Evolutionary conservation across 306 rosid genomes (phyloP).

Genomic region (Begonia masoniana): DNA sequence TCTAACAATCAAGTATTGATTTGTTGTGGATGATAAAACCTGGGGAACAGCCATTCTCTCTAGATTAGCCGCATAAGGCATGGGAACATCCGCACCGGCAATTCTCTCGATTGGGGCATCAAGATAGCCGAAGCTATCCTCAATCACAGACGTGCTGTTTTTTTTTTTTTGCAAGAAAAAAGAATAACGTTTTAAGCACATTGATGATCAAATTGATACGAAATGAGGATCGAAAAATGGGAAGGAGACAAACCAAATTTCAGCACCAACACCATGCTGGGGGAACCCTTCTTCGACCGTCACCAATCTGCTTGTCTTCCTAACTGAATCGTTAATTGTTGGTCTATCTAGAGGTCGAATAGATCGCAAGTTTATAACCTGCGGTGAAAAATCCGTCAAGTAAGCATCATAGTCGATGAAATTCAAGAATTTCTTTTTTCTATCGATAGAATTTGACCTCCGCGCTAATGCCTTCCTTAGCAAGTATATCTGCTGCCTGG

Average conservation of each 20-base stretch:
- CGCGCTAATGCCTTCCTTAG: slow-evolving; percentile 88
- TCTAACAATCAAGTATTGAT: too few relatives aligned
- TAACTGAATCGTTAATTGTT: slow-evolving; percentile 80
- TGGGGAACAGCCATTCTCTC: slow-evolving; percentile 98
- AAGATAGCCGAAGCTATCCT: slow-evolving; percentile 93
- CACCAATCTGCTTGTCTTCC: slow-evolving; percentile 85
- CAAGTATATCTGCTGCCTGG: slow-evolving; percentile 88
- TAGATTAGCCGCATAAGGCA: slow-evolving; percentile 94
- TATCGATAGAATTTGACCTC: slow-evolving; percentile 45
- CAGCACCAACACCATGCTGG: slow-evolving; percentile 99
- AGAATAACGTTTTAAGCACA: slow-evolving; percentile 8
- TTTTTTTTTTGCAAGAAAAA: slow-evolving; percentile 1
- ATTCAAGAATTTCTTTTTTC: neutral
- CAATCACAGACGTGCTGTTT: slow-evolving; percentile 74
- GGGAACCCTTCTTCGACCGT: slow-evolving; percentile 99
- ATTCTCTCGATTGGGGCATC: slow-evolving; percentile 97
- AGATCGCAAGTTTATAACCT: slow-evolving; percentile 87
- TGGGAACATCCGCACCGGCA: slow-evolving; percentile 96
- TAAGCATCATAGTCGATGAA: neutral
- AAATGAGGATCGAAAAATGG: too few relatives aligned
- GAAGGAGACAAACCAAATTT: slow-evolving; percentile 54
- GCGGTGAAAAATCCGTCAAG: neutral
- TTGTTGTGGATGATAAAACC: slow-evolving; percentile 17
- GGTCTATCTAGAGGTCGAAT: slow-evolving; percentile 91
- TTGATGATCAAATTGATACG: too few relatives aligned